Evolutionary conservation across 345 rosid species (phyloP).

Genomic region (Fremontodendron californicum): DNA sequence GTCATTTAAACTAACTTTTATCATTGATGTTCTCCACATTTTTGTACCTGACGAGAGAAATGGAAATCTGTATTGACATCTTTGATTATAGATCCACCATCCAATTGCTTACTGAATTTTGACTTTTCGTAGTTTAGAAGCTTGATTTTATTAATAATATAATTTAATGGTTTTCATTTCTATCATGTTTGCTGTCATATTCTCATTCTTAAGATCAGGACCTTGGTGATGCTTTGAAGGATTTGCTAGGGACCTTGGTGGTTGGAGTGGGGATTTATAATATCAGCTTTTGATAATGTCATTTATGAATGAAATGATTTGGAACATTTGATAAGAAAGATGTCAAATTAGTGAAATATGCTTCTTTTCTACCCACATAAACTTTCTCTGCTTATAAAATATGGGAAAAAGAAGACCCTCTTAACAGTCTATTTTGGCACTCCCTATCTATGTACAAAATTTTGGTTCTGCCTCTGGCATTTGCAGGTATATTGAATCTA

Average conservation of each 20-base stretch:
- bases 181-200: not conserved
- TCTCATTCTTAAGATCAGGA: not conserved
- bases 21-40: conserved; percentile 12
- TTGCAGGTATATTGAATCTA: not conserved
- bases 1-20: conserved; percentile 16
- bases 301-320: not conserved
- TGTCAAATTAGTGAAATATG: not conserved
- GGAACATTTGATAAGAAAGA: not conserved
- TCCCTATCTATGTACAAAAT: not conserved
- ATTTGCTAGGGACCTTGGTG: not conserved
- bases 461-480: not conserved
- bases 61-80: not conserved
- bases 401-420: not conserved
- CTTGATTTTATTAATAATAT: not conserved
- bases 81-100: conserved; percentile 9
- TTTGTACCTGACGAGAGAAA: conserved; percentile 12
- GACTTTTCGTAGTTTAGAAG: not conserved
- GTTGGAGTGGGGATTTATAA: not conserved
- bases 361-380: not conserved
- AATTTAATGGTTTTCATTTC: not conserved
- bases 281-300: not conserved
- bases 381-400: not conserved
- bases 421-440: not conserved
- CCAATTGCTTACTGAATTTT: not conserved
- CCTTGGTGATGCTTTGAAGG: not conserved